Percentiles rank a stretch among this genome's conserved stretches.
phyloP scores from a whole-genome alignment of 495 filamentous ascomycete genomes.

The Penicillium coprophilum region DNA sequence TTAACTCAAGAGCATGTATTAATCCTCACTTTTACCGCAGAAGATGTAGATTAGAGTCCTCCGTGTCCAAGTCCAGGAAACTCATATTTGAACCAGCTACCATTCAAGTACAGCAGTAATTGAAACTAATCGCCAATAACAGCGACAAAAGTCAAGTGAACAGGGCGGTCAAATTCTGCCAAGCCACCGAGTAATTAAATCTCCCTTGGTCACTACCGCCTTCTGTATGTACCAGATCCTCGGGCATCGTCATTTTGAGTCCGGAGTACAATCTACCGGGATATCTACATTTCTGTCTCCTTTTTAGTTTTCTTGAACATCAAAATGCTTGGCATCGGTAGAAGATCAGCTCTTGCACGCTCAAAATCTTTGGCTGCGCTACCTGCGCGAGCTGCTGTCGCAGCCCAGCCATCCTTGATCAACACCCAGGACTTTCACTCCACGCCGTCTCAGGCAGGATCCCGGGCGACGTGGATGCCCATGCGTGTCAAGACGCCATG shows the following conservation, averaged over 20 bases:
- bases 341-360: slow-evolving; percentile 18
- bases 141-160: not conserved
- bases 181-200: not conserved
- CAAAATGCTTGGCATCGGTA: slow-evolving; percentile 26
- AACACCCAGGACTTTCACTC: slow-evolving; percentile 31
- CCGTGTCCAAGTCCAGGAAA: too few species aligned
- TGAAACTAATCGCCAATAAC: not conserved
- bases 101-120: too few species aligned
- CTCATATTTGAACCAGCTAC: not conserved
- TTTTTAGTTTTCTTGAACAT: not conserved
- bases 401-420: slow-evolving; percentile 14
- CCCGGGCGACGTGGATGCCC: slow-evolving; percentile 43
- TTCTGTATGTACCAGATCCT: not conserved
- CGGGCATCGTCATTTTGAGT: slow-evolving; percentile 20
- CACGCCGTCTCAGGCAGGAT: slow-evolving; percentile 28
- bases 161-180: slow-evolving; percentile 3
- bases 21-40: not conserved
- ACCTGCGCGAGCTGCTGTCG: slow-evolving; percentile 15
- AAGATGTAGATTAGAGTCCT: not conserved
- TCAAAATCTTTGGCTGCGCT: slow-evolving; percentile 15
- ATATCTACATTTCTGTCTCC: not conserved
- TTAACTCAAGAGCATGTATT: not conserved
- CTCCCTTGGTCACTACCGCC: not conserved
- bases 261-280: slow-evolving; percentile 14
- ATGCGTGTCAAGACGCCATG: slow-evolving; percentile 66